Base-by-base conservation (phyloP, 2,329 filamentous ascomycete genomes). In the Passalora sequoiae region DNA sequence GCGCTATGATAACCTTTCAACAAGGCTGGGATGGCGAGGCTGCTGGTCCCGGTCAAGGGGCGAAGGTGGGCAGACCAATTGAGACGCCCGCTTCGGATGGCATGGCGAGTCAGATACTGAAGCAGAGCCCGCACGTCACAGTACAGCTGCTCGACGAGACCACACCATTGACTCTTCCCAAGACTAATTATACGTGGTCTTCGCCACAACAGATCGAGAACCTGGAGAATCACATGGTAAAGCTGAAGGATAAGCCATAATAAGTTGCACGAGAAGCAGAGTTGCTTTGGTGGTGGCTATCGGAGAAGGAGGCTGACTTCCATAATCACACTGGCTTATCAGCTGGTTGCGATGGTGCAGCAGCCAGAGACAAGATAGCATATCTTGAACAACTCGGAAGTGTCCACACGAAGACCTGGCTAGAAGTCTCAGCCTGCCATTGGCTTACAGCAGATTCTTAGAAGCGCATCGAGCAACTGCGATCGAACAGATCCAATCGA, bases 391-490 rank as follows among this genome's bases (percentile, higher is more conserved):
- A 9, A 2, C 22, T 48, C 8, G 24, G 25, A 7, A 19, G 6
- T 4, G 9, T 22, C 13, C 45, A 51, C 17, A 9, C 28, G 1
- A 25, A 32, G 12, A 31, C 33, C 9, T 51, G 44, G 48, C 22
- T 20, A 15, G 29, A 43, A 43, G 42, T 40, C 9, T 35, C 15
- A 6, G 20, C 12, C 6, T 30, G 15, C n/a, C 44, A 51, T 33
- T 43, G 41, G 48, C 38, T 35, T 17, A 48, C 48, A 8, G 38
- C 44, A 13, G 41, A 51, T 28, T 38, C 38, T 1, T 19, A 47
- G 30, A 48, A 48, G 33, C 38, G 41, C 6, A 39, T 50, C 4
- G 21, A 29, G 15, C 47, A 47, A 12, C 13, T 44, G 21, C 40
- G 30, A 1, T 47, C 44, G 1, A 16, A 27, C 27, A 15, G 12